Evolutionary conservation across 169 alveolate species (phyloP).

Genomic region (Plasmodium coatneyi): DNA sequence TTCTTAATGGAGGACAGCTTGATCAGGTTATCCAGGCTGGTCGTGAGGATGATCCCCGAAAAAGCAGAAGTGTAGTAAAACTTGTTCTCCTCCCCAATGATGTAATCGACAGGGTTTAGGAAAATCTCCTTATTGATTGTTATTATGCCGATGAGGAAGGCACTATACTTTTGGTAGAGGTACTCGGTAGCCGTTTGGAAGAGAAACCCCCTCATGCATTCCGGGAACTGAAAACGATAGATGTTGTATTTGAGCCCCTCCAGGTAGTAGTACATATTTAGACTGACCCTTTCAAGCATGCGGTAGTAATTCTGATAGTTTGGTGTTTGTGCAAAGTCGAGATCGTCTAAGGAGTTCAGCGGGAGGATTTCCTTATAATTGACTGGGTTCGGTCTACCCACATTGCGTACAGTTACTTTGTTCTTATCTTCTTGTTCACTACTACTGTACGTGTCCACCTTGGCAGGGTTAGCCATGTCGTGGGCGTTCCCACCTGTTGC

Average conservation of each 20-base stretch:
- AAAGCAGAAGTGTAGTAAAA: conserved; percentile 49
- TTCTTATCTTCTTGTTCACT: not conserved
- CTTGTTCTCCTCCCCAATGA: conserved; percentile 79
- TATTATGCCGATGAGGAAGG: conserved; percentile 83
- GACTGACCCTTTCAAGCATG: conserved; percentile 49
- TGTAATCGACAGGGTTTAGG: conserved; percentile 80
- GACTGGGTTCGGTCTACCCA: not conserved
- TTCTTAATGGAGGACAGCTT: conserved; percentile 75
- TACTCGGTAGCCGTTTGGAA: conserved; percentile 79
- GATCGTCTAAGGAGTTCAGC: conserved; percentile 1
- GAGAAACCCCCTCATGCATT: conserved; percentile 74
- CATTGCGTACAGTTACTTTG: not conserved
- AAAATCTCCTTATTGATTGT: conserved; percentile 77
- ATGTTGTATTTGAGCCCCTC: conserved; percentile 74
- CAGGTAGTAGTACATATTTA: conserved; percentile 62
- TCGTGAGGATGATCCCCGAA: conserved; percentile 81
- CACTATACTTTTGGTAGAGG: conserved; percentile 78
- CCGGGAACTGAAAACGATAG: conserved; percentile 72
- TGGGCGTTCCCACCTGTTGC: not conserved
- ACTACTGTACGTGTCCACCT: not conserved
- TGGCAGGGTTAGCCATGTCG: not conserved
- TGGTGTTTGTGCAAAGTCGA: not conserved
- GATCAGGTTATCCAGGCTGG: conserved; percentile 77
- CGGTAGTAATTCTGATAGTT: conserved; percentile 20
- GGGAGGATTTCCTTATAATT: not conserved